Base-by-base conservation (phyloP, 352 stramenopile genomes). In the Phytophthora lateralis region DNA sequence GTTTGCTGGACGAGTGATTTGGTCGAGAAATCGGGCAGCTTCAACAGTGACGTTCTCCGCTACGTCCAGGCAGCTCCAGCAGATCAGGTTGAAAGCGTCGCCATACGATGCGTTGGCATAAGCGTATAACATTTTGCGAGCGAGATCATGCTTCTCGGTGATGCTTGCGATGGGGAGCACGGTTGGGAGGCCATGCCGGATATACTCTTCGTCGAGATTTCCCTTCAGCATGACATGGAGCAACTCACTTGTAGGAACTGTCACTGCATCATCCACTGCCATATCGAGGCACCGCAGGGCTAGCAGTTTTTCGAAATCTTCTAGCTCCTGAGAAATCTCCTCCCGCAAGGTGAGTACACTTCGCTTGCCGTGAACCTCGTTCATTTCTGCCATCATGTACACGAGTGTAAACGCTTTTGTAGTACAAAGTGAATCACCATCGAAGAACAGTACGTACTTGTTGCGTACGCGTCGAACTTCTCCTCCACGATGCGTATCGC, bases 61-160 rank as follows among this genome's bases (percentile, higher is more conserved):
- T 15, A 73, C 70, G 51, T 93, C 82, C 43, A 91, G 65, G 51
- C 80, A 91, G 42, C 82, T 91, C 76, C 71, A 84, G 69, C 79
- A 90, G 30, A 91, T 82, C n/a, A 65, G 27, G 53, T 81, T 88
- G 52, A 88, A 71, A 3, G 77, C 76, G 12, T 90, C 73, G 1
- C 80, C 85, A 30, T 89, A 88, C 14, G 63, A 52, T 0, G 63
- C 48, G 29, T 86, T 79, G 10, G 79, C 80, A 48, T 86, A 91
- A 12, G 68, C 75, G 3, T 48, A 43, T 0, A 89, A 57, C 59
- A 91, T 76, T 45, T 81, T 86, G 1, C 64, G 55, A 0, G 74
- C 75, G 12, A 93, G 61, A 2, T 74, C 60, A 27, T 75, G 55
- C 45, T 93, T 93, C 11, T 91, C 85, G 0, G 37, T 48, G 43